Base-by-base conservation (phyloP, 768 basidiomycete species). In the Boletales sp. region DNA sequence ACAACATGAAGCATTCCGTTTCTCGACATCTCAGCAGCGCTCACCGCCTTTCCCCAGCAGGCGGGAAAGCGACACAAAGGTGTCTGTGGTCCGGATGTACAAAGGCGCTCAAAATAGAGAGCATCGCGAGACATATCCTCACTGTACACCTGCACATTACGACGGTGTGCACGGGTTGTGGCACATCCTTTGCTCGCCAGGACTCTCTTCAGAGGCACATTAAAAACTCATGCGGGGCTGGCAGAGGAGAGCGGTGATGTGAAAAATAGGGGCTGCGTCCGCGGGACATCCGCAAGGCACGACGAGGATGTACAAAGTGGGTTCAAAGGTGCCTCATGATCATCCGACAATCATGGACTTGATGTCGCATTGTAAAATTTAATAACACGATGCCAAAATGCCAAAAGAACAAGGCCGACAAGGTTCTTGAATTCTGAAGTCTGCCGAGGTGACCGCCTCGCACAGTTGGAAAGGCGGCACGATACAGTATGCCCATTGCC, bases 161-260 rank as follows among this genome's bases (percentile, higher is more conserved):
- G 0, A 29, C 50, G 17, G 14, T 8, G 1, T 68, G 66, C 37
- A 2, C 30, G 18, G 38, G 3, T 17, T 66, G 66, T 18, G 61
- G 64, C 8, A 50, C 59, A 2, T 39, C 39, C 8, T 65, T 67
- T 49, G 64, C 65, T 18, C 61, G 65, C 19, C 42, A 3, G 11
- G 64, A 65, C 18, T 65, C 64, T 17, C 54, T 67, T 11, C 63
- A 51, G 44, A 54, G 64, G 3, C 64, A 65, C 5, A 37, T 56
- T 8, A 60, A 18, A 35, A 62, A 62, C 4, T 55, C 61, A 6
- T 55, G 61, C 8, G 58, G 34, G 11, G 38, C 40, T 6, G 1
- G 8, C 36, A 48, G 44, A 13, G 15, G 8, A 40, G 24, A 31
- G 7, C n/a, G 24, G 19, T 37, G 30, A 50, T 29, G 14, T 19